Conservation (phyloP, 2,329 filamentous ascomycete genomes). For the Sclerotinia nivalis region DNA sequence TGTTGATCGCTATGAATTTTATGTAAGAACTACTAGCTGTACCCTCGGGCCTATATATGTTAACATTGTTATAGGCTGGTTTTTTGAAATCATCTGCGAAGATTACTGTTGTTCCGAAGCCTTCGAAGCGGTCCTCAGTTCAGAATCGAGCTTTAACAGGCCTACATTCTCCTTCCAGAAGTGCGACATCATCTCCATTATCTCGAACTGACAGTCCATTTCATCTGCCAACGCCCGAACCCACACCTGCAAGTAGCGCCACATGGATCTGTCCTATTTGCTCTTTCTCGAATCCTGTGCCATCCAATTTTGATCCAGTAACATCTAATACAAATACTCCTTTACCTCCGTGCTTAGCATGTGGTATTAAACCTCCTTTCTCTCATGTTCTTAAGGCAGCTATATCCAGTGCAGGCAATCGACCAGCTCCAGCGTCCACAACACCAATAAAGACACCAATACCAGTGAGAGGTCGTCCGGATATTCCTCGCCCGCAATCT, state of each 20-base stretch:
- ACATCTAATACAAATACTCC: conserved; percentile 77
- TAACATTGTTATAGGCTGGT: conserved; percentile 60
- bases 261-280: conserved; percentile 98
- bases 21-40: conserved; percentile 53
- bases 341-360: conserved; percentile 84
- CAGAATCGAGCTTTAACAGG: conserved; percentile 54
- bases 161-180: conserved; percentile 50
- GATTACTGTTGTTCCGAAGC: conserved; percentile 84
- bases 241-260: conserved; percentile 57
- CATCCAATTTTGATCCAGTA: conserved; percentile 87
- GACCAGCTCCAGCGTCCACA: conserved; percentile 43
- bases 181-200: conserved; percentile 50
- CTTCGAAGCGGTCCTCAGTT: conserved; percentile 64
- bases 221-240: conserved; percentile 48
- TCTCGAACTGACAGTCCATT: conserved; percentile 48
- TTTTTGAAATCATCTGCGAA: conserved; percentile 96
- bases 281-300: conserved; percentile 89
- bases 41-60: neutral
- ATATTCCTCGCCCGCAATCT: conserved; percentile 33
- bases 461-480: conserved; percentile 36
- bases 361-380: conserved; percentile 88
- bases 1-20: conserved; percentile 87
- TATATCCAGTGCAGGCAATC: conserved; percentile 70
- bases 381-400: conserved; percentile 83
- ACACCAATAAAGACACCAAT: conserved; percentile 37